phyloP scores from a whole-genome alignment of 805 yeast genomes.

The Kazachstania martiniae region DNA sequence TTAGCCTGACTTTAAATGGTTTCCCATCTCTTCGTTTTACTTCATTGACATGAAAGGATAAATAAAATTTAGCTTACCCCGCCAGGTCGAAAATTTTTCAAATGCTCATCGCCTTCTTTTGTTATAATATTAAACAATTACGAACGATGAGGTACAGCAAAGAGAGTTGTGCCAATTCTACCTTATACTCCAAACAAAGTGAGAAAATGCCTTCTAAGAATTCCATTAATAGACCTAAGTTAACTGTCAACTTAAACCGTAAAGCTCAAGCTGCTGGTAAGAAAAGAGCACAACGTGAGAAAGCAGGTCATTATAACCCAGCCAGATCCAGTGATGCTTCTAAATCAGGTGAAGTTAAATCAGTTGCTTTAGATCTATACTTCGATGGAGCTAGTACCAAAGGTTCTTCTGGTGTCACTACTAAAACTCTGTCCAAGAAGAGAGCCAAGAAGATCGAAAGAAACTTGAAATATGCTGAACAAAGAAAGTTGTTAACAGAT shows the following conservation, averaged over 20 bases:
- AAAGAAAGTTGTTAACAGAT: slow-evolving; percentile 44
- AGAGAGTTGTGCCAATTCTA: too few species aligned
- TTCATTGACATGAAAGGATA: too few species aligned
- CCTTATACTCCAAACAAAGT: too few species aligned
- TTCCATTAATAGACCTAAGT: slow-evolving; percentile 72
- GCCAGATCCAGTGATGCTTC: slow-evolving; percentile 37
- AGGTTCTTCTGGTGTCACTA: slow-evolving; percentile 31
- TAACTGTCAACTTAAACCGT: slow-evolving; percentile 38
- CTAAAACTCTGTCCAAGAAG: slow-evolving; percentile 61
- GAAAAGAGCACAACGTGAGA: slow-evolving; percentile 45
- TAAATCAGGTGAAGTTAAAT: slow-evolving; percentile 32
- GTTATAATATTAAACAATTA: too few species aligned
- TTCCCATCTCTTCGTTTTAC: too few species aligned
- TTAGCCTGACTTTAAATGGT: too few species aligned
- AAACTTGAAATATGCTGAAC: slow-evolving; percentile 59
- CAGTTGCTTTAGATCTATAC: slow-evolving; percentile 34
- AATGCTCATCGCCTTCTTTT: too few species aligned
- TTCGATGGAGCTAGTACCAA: slow-evolving; percentile 11
- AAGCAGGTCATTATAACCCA: slow-evolving; percentile 31
- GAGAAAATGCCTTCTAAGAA: slow-evolving; percentile 75
- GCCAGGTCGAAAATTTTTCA: too few species aligned
- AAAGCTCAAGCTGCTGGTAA: slow-evolving; percentile 41
- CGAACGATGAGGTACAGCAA: too few species aligned
- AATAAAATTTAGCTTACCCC: too few species aligned
- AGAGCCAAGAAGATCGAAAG: slow-evolving; percentile 70